Evolutionary conservation across 768 basidiomycete species (phyloP).

Genomic region (Chiua virens): DNA sequence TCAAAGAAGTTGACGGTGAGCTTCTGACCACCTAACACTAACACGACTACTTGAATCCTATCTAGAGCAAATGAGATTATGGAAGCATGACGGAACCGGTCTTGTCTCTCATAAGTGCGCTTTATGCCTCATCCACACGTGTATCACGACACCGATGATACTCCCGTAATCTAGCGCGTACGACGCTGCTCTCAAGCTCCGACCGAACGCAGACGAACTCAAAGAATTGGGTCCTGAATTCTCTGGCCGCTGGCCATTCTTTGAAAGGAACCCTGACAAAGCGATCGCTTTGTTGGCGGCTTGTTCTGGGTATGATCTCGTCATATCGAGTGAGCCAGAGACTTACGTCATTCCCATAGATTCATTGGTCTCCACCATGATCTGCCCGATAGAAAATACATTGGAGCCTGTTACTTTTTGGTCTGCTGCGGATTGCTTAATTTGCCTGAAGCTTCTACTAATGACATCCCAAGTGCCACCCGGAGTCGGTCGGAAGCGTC

Average conservation of each 20-base stretch:
- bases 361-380: conserved; percentile 10
- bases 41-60: conserved; percentile 10
- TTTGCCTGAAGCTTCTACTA: background rate
- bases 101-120: conserved; percentile 56
- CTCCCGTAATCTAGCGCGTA: conserved; percentile 38
- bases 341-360: conserved; percentile 1
- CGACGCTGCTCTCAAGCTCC: conserved; percentile 56
- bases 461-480: conserved; percentile 36
- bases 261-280: conserved; percentile 53
- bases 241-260: conserved; percentile 51
- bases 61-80: conserved; percentile 34
- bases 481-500: conserved; percentile 45
- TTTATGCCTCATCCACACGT: background rate
- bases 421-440: conserved; percentile 16
- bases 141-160: background rate
- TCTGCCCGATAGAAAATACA: conserved; percentile 13
- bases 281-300: conserved; percentile 47
- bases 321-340: background rate
- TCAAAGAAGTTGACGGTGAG: conserved; percentile 43
- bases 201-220: conserved; percentile 51
- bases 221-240: conserved; percentile 51
- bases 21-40: background rate
- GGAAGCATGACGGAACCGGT: conserved; percentile 43
- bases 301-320: conserved; percentile 37
- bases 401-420: conserved; percentile 26